These are phyloP conservation scores for Haplosporangium sp. DNA, from an alignment of 371 early-diverging fungal species.

Conservation along the genomic window DNA sequence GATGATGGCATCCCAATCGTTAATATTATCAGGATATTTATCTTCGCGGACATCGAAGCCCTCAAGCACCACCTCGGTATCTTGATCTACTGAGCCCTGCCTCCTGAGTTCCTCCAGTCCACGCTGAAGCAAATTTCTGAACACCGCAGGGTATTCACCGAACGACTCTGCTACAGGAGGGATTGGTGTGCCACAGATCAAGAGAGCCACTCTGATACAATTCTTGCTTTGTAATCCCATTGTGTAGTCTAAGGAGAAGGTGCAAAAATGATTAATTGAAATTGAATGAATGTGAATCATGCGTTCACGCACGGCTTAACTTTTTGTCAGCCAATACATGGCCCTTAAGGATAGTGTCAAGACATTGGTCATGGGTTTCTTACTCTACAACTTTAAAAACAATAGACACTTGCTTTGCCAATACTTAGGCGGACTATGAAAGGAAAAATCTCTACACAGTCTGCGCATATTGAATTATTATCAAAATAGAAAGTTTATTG, in stretches of 20 bases:
- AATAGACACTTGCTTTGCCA: too few species aligned
- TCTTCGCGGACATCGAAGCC: constrained; percentile 53
- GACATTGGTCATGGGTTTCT: too few species aligned
- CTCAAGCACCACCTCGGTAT: constrained; percentile 22
- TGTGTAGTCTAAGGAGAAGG: not conserved
- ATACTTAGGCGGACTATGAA: too few species aligned
- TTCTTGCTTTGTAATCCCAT: constrained; percentile 13
- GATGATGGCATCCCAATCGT: constrained; percentile 38
- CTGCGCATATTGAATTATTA: too few species aligned
- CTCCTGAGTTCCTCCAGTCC: constrained; percentile 49
- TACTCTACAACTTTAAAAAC: too few species aligned
- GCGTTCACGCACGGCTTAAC: too few species aligned
- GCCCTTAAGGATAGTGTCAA: too few species aligned
- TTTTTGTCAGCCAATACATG: too few species aligned
- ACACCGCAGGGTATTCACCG: constrained; percentile 67
- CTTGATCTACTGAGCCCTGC: constrained; percentile 21
- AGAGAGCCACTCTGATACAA: constrained; percentile 57
- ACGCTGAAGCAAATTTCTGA: constrained; percentile 49
- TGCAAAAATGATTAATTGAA: too few species aligned
- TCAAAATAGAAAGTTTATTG: not conserved
- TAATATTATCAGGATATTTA: constrained; percentile 24
- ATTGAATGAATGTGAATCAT: not conserved
- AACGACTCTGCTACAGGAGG: constrained; percentile 60
- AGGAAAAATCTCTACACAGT: too few species aligned
- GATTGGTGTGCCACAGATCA: constrained; percentile 69